Evolutionary conservation across 176 grass and related monocot species (phyloP), one percentile per base, ranked within the genome.

Genomic region (Pontederia crassipes): DNA sequence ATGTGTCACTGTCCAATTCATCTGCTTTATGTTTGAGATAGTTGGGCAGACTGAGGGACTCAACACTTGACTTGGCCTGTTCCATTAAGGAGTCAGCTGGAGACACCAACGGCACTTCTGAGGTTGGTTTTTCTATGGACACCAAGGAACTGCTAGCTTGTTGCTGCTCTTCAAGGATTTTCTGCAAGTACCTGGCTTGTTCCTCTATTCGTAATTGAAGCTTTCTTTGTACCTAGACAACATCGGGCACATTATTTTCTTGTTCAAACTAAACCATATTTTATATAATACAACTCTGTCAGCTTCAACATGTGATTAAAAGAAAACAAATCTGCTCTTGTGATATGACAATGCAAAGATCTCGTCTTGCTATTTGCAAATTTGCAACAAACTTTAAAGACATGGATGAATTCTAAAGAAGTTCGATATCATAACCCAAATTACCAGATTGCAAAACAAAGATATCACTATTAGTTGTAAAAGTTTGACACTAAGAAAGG

Each of bases 161-260:
- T 27, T 86, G 64, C 59, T 95, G 83, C 27, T 86, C 78, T 74
- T 87, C 86, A 52, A 95, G 70, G 63, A 89, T 95, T 63, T 75
- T 89, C 57, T 95, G 83, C 74, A 95, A 81, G 79, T 89, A 86
- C 58, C 57, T 79, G 51, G 83, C 80, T 46, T 95, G 83, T 59
- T 89, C 90, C 73, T 95, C 90, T 58, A 95, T 87, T 40, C 65
- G 82, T 48, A 95, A 45, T 17, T 86, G 90, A 55, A 95, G 70
- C 69, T 79, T 55, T 61, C 69, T 89, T 83, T 95, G 90, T 54
- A 89, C 76, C 90, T 95, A 50, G 6, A 50, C 17, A 65, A 50
- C 8, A 28, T 59, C 57, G 28, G 24, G 13, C 5, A 12, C 26
- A 59, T 27, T 0, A 40, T 3, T 40, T 40, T 7, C 32, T 40